Evolutionary conservation across 345 rosid species (phyloP), one percentile per base, ranked within the genome.

Genomic region (Salix brachista): DNA sequence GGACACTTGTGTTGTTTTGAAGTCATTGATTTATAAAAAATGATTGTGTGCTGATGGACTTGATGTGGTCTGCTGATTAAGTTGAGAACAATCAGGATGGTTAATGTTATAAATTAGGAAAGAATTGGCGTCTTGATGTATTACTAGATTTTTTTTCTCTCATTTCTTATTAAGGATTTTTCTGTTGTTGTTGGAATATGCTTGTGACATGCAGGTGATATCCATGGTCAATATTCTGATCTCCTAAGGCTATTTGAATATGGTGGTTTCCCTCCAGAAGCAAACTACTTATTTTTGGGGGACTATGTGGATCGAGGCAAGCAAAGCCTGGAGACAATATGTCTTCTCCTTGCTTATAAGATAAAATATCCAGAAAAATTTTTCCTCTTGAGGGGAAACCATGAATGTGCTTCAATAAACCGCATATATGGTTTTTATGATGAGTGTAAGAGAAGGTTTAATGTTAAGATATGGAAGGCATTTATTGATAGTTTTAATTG

Each of bases 251-350:
- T 92, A 73, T 92, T 92, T 79, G 96, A 92, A 82, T 87, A 92
- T 70, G 97, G 96, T 62, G 96, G 96, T 18, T 88, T 89, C 48
- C 97, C 97, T 56, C 97, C 96, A 39, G 75, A 73, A 73, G 87
- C 96, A 60, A 92, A 89, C 79, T 92, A 92, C 86, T 84, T 92
- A 73, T 92, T 92, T 73, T 81, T 92, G 78, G 96, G 97, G 77
- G 96, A 92, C 60, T 92, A 91, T 83, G 97, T 92, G 48, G 97
- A 92, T 85, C 88, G 97, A 5, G 95, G 98, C 77, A 90, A 91
- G 76, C 97, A 92, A 82, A 90, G 98, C 77, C 82, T 92, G 2
- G 97, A 94, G 86, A 94, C 98, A 19, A 94, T 91, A 79, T 91
- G 98, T 77, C 93, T 94, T 73, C 90, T 94, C 70, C 88, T 94